A percentile compares a stretch with the other conserved stretches of the same genome.
Evolutionary conservation across 2,329 filamentous ascomycete species (phyloP).

Genomic region (Cladophialophora bantiana): DNA sequence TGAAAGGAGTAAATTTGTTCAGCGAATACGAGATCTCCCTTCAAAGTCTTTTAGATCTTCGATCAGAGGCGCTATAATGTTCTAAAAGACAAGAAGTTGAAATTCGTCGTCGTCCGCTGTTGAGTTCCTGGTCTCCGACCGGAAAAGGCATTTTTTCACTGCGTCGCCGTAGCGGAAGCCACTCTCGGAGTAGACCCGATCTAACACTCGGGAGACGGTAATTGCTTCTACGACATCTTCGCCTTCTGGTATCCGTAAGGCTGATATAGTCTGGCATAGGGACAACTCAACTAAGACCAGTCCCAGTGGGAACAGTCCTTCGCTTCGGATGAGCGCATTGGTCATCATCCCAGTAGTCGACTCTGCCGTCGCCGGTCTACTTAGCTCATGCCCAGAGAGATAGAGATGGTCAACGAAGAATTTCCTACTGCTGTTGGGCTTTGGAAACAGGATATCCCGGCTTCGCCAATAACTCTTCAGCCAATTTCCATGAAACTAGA

Average conservation of each 20-base stretch:
- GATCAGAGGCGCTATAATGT: constrained; percentile 30
- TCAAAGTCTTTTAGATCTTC: constrained; percentile 48
- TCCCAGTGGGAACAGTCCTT: constrained; percentile 36
- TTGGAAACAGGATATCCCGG: constrained; percentile 25
- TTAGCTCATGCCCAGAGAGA: constrained; percentile 16
- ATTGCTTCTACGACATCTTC: constrained; percentile 28
- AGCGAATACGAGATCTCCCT: constrained; percentile 41
- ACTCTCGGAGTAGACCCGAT: constrained; percentile 34
- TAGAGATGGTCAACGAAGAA: constrained; percentile 17
- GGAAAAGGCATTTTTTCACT: constrained; percentile 33
- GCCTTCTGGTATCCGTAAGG: constrained; percentile 32
- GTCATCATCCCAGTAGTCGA: background rate
- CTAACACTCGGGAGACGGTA: constrained; percentile 25
- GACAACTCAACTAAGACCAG: constrained; percentile 37
- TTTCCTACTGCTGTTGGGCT: background rate
- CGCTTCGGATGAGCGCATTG: constrained; percentile 28
- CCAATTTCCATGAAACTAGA: constrained; percentile 26
- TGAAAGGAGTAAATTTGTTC: background rate
- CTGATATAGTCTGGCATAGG: constrained; percentile 34
- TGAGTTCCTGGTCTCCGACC: constrained; percentile 18
- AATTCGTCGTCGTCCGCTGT: constrained; percentile 33
- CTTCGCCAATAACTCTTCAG: constrained; percentile 23
- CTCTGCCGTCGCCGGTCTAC: background rate
- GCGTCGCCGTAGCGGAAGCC: constrained; percentile 36
- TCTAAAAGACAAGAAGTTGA: constrained; percentile 33